Evolutionary conservation across 768 basidiomycete genomes (phyloP), one percentile per base, ranked within the genome.

Genomic region (Agaricus blazei): DNA sequence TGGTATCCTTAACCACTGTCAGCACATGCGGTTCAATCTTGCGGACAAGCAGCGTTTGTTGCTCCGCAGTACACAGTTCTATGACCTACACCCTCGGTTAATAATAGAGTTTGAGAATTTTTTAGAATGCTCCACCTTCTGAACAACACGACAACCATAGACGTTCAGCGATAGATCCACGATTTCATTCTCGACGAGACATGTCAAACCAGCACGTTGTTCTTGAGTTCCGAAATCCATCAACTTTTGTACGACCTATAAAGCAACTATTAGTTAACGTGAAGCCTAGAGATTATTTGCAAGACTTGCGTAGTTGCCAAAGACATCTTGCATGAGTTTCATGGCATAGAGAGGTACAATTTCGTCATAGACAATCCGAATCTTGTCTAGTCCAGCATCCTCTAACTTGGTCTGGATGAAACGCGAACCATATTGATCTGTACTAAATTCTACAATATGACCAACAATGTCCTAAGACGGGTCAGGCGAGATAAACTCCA

Each of bases 381-480:
- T 65, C 11, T 48, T 48, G 11, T 55, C 54, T 3, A 55, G 37
- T 9, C 46, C 50, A n/a, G 54, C 88, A 2, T 71, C 74, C 66
- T 90, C 86, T 41, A 98, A 76, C 64, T 88, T 87, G 62, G 89
- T 85, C 67, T 98, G 96, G 58, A 99, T 94, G 69, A 98, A 93
- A 8, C 96, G 84, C n/a, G 94, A 97, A n/a, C 94, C 96, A 59
- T 95, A 90, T 66, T 97, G 95, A 69, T 98, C 96, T 12, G 84
- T 83, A 56, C 90, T 87, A 67, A 99, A 99, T 68, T 98, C 96
- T 40, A 90, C 86, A 52, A 96, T 69, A 67, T 89, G 81, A 7
- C 91, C 91, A 44, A 79, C 77, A 59, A 99, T 86, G 63, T 96
- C 93, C 96, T 98, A 62, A 9, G 19, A 36, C 29, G 37, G 14